Evolutionary conservation across 441 rosid species (phyloP).

Genomic region (Arabidopsis lyrata): DNA sequence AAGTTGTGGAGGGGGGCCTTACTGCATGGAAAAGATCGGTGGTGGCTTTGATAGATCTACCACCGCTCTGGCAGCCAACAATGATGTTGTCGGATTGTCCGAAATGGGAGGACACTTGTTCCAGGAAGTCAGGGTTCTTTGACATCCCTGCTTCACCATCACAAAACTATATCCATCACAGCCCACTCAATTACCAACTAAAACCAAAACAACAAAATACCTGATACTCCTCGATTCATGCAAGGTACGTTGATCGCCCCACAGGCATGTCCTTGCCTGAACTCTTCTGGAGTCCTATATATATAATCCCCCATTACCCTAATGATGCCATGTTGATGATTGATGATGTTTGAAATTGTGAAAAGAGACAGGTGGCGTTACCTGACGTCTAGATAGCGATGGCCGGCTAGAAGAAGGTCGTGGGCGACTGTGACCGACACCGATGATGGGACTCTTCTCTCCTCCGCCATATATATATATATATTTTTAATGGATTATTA

Average conservation of each 20-base stretch:
- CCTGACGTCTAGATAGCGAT: constrained; percentile 89
- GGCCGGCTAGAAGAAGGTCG: constrained; percentile 85
- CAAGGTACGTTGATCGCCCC: constrained; percentile 87
- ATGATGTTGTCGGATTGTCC: constrained; percentile 69
- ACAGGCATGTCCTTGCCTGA: constrained; percentile 74
- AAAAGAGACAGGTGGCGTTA: constrained; percentile 21
- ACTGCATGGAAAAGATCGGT: constrained; percentile 75
- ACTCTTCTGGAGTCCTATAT: constrained; percentile 74
- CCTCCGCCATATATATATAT: constrained; percentile 48
- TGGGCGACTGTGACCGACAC: constrained; percentile 84
- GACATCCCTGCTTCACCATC: constrained; percentile 60
- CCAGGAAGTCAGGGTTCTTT: constrained; percentile 68
- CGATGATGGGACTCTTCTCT: constrained; percentile 65
- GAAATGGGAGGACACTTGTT: constrained; percentile 67
- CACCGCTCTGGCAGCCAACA: constrained; percentile 87
- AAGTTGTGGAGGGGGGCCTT: constrained; percentile 34
- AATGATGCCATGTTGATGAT: neutral
- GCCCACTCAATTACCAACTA: neutral
- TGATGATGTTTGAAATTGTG: neutral
- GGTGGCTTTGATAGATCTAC: constrained; percentile 81
- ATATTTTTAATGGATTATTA: no score
- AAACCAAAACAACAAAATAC: constrained; percentile 37
- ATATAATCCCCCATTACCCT: neutral
- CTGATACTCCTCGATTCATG: constrained; percentile 75
- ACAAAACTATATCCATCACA: neutral